Evolutionary conservation across 768 basidiomycete species (phyloP).

Genomic region (Ramaria sp.): DNA sequence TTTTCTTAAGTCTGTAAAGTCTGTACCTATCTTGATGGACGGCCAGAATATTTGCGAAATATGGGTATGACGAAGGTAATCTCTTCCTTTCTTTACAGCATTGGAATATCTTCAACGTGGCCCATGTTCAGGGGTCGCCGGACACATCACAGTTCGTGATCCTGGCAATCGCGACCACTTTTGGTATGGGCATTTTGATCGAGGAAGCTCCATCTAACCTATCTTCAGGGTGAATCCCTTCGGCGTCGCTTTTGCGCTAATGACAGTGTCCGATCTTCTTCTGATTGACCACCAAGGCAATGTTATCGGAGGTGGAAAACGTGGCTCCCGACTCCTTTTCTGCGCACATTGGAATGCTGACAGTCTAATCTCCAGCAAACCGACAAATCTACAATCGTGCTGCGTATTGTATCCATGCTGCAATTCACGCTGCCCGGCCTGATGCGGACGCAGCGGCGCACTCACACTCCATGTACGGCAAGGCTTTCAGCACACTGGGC

Average conservation of each 20-base stretch:
- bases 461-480: slow-evolving; percentile 17
- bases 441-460: slow-evolving; percentile 18
- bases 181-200: background rate
- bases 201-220: background rate
- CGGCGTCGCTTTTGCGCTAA: slow-evolving; percentile 4
- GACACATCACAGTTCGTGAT: slow-evolving; percentile 9
- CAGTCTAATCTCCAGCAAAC: background rate
- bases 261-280: slow-evolving; percentile 6
- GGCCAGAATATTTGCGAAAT: slow-evolving; percentile 16
- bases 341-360: background rate
- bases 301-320: slow-evolving; percentile 5
- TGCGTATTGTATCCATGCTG: slow-evolving; percentile 19
- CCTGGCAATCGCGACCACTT: slow-evolving; percentile 1
- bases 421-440: slow-evolving; percentile 18
- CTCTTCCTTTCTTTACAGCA: background rate
- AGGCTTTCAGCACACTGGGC: slow-evolving; percentile 17
- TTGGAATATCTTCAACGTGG: background rate
- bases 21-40: slow-evolving; percentile 37
- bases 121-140: background rate
- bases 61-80: slow-evolving; percentile 7
- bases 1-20: background rate
- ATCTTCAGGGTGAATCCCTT: slow-evolving; percentile 8
- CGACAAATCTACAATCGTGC: slow-evolving; percentile 16
- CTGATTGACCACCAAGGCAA: slow-evolving; percentile 5
- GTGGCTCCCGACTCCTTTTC: background rate